These are phyloP conservation scores for Diospyros lotus DNA, from an alignment of 148 eudicot species.

Conservation along the genomic window DNA sequence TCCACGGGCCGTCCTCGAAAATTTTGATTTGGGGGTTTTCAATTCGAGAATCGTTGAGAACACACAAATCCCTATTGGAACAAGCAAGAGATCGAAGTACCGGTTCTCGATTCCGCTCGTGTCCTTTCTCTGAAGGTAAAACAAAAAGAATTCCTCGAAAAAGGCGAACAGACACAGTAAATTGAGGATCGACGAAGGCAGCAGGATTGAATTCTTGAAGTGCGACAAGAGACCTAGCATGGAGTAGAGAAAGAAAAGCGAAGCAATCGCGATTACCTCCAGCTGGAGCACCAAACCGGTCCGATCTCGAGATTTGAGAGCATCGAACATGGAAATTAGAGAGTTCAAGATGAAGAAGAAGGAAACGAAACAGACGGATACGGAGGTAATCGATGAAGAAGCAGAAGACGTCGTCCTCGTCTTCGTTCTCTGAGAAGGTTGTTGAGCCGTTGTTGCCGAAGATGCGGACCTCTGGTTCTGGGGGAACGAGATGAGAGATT, in stretches of 20 bases:
- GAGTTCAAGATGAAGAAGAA: slow-evolving; percentile 40
- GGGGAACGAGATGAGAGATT: slow-evolving; percentile 45
- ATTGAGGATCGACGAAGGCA: slow-evolving; percentile 31
- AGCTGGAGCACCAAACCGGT: slow-evolving; percentile 40
- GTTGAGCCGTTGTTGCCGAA: background rate
- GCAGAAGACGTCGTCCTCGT: slow-evolving; percentile 4
- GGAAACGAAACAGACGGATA: slow-evolving; percentile 32
- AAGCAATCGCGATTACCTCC: slow-evolving; percentile 37
- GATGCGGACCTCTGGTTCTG: background rate
- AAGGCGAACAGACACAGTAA: slow-evolving; percentile 45
- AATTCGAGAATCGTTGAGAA: slow-evolving; percentile 40
- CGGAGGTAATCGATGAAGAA: slow-evolving; percentile 20
- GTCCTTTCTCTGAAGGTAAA: slow-evolving; percentile 48
- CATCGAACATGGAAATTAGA: slow-evolving; percentile 26
- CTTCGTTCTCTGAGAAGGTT: background rate
- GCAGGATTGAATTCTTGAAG: slow-evolving; percentile 16
- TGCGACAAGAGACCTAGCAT: slow-evolving; percentile 22
- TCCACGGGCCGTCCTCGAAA: slow-evolving; percentile 39
- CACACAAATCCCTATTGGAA: slow-evolving; percentile 41
- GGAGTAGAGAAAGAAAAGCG: slow-evolving; percentile 44
- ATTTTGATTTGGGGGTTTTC: slow-evolving; percentile 17
- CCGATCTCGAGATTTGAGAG: slow-evolving; percentile 27
- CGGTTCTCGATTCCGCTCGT: slow-evolving; percentile 51
- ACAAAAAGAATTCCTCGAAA: slow-evolving; percentile 50
- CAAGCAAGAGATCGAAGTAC: slow-evolving; percentile 43